Percentiles rank a stretch among this genome's conserved stretches.
phyloP scores from a whole-genome alignment of 768 basidiomycete genomes.

The Rhodotorula graminis region DNA sequence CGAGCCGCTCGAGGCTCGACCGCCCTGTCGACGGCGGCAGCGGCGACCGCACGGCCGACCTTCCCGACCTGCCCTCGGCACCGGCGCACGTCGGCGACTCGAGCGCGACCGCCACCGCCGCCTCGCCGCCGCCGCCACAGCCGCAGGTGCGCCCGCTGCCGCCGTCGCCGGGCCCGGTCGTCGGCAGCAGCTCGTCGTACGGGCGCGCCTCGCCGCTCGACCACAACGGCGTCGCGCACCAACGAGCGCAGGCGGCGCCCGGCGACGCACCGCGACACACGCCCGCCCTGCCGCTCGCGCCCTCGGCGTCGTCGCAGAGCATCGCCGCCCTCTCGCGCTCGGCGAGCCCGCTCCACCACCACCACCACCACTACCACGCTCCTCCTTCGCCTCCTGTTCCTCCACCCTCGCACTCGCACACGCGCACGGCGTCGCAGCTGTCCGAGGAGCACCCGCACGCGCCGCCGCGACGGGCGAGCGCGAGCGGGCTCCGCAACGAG shows the following conservation, averaged over 20 bases:
- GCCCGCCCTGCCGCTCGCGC: slow-evolving; percentile 6
- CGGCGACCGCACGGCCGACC: neutral
- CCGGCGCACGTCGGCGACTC: neutral
- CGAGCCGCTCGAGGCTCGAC: neutral
- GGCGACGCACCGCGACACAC: slow-evolving; percentile 17
- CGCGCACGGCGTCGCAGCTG: neutral
- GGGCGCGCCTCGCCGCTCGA: neutral
- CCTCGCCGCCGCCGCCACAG: neutral
- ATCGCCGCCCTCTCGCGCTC: neutral
- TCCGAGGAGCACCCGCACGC: neutral
- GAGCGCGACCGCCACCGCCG: too few relatives aligned
- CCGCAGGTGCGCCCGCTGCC: slow-evolving; percentile 14
- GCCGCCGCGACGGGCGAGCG: neutral
- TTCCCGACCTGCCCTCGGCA: neutral
- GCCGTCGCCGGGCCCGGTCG: slow-evolving; percentile 8
- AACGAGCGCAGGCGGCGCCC: slow-evolving; percentile 5
- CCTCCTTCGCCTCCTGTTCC: too few relatives aligned
- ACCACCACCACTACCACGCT: too few relatives aligned
- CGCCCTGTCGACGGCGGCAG: too few relatives aligned
- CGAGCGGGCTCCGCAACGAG: slow-evolving; percentile 6
- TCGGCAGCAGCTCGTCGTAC: neutral
- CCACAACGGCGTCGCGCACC: neutral
- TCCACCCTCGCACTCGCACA: neutral
- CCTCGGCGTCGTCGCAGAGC: slow-evolving; percentile 7
- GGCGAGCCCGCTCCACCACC: neutral